Evolutionary conservation across 345 rosid species (phyloP).

Genomic region (Eucalyptus erythrocorys): DNA sequence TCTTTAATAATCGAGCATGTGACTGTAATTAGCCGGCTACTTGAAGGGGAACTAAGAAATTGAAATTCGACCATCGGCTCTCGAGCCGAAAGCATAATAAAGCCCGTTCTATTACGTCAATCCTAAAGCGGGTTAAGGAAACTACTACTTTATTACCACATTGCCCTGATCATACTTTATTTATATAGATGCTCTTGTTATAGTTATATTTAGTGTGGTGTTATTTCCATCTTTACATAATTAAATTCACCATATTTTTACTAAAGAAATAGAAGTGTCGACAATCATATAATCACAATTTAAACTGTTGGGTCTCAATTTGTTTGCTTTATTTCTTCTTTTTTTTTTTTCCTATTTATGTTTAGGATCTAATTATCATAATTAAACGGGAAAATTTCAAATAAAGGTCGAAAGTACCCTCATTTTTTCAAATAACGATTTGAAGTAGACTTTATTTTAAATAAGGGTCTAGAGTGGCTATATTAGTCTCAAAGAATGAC

Average conservation of each 20-base stretch:
- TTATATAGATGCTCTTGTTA: background rate
- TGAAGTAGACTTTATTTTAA: rapidly evolving
- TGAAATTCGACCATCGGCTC: background rate
- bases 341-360: background rate
- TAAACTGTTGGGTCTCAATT: background rate
- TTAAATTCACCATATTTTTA: background rate
- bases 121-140: background rate
- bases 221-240: background rate
- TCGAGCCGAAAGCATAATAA: background rate
- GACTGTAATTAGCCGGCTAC: background rate
- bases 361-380: background rate
- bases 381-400: too few species aligned
- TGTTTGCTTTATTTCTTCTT: background rate
- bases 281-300: background rate
- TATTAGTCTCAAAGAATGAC: too few species aligned
- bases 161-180: background rate
- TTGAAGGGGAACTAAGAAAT: background rate
- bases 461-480: rapidly evolving
- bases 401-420: too few species aligned
- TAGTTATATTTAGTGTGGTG: background rate
- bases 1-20: background rate
- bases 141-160: background rate
- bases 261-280: background rate
- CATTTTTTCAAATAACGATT: too few species aligned
- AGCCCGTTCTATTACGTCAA: background rate